Evolutionary conservation across 1,284 basidiomycete species (phyloP), one percentile per base, ranked within the genome.

Genomic region (Pseudozyma hubeiensis): DNA sequence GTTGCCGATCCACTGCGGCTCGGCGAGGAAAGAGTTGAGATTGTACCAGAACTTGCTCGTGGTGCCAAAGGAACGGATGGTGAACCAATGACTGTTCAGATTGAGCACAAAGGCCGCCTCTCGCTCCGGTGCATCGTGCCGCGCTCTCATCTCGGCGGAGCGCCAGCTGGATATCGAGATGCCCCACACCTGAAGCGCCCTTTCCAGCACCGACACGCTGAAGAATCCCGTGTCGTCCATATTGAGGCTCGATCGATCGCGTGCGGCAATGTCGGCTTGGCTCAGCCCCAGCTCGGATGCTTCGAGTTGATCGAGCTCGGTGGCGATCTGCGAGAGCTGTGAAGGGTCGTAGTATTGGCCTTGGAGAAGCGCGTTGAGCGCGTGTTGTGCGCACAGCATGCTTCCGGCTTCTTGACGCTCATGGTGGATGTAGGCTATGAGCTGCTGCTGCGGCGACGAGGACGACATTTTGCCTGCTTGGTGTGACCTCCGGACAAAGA

Each of bases 331-430:
- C 7, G 70, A 72, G 9, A 84, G 75, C 51, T 84, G 82, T 1
- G 72, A 69, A 2, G 82, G 71, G 54, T 84, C 82, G 51, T 77
- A 83, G 62, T 77, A 81, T 29, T 79, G 64, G 4, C 79, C 81
- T 53, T 84, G 82, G 1, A 84, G 68, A 0, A 84, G 58, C 1
- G 69, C 65, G 49, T 84, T 84, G 60, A 84, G 70, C 0, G 79
- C 78, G 51, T 84, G 82, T 65, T 84, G 82, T 0, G 82, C 82
- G 54, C 82, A 84, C 19, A 84, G 77, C 82, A 84, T 84, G 30
- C 78, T 81, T 0, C 82, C 82, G 4, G 47, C 50, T 24, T 84
- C 81, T 49, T 84, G 82, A 1, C 64, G 60, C 56, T 83, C 76
- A 76, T 78, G 76, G 29, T 78, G 76, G 8, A 78, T 78, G 51